Conservation (phyloP, 106 monocot species). For the Ottelia alismoides region DNA sequence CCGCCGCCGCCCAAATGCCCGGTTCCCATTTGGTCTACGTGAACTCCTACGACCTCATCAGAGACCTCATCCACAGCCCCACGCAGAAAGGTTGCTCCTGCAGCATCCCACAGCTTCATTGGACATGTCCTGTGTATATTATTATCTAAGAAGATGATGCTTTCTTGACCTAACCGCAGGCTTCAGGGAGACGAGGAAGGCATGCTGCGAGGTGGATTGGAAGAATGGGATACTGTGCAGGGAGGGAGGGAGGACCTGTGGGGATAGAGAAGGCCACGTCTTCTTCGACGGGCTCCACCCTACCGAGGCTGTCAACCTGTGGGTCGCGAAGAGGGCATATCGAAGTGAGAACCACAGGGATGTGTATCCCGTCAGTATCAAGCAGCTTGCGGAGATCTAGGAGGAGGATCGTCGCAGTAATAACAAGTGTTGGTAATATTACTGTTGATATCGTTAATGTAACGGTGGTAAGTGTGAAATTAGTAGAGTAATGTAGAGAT, state of each 20-base stretch:
- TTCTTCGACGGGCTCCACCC: conserved; percentile 82
- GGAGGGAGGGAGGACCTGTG: conserved; percentile 26
- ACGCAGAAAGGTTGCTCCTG: conserved; percentile 21
- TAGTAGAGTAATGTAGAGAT: too few relatives aligned
- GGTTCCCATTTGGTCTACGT: conserved; percentile 36
- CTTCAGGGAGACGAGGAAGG: conserved; percentile 24
- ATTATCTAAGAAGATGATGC: background rate
- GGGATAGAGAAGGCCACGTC: conserved; percentile 16
- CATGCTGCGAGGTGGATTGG: conserved; percentile 43
- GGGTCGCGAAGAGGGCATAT: conserved; percentile 42
- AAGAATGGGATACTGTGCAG: conserved; percentile 31
- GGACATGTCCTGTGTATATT: too few relatives aligned
- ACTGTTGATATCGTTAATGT: too few relatives aligned
- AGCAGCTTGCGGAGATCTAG: conserved; percentile 17
- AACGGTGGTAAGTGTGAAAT: too few relatives aligned
- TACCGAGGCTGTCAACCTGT: conserved; percentile 47
- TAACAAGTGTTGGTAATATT: too few relatives aligned
- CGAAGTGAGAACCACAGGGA: conserved; percentile 16
- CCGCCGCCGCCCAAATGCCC: conserved; percentile 15
- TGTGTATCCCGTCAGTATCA: conserved; percentile 50
- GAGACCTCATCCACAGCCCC: conserved; percentile 32
- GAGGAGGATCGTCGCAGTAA: too few relatives aligned
- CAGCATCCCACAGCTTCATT: too few relatives aligned
- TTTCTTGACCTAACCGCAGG: conserved; percentile 15
- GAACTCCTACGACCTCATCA: conserved; percentile 45